Percentiles rank a stretch among this genome's conserved stretches.
Conservation (phyloP, 1,284 basidiomycete genomes). For the Mycosarcoma maydis region DNA sequence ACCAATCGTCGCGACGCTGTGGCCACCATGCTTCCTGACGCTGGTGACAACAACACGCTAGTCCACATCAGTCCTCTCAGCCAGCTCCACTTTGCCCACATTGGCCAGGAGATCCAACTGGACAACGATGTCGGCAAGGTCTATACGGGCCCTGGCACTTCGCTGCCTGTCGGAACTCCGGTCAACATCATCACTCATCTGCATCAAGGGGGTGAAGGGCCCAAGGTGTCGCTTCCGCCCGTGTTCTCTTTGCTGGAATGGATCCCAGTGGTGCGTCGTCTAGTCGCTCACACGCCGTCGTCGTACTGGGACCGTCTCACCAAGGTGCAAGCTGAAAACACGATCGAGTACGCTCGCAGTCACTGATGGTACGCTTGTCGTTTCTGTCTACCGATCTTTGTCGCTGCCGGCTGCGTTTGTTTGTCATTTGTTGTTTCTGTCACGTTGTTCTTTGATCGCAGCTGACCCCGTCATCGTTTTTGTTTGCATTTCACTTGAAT, state of each 20-base stretch:
- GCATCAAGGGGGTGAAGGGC: conserved; percentile 28
- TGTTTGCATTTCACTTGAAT: no score
- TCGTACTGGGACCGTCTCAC: conserved; percentile 42
- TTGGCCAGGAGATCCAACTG: conserved; percentile 48
- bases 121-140: conserved; percentile 20
- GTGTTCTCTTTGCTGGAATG: conserved; percentile 17
- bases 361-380: conserved; percentile 8
- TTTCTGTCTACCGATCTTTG: neutral
- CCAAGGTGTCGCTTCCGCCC: conserved; percentile 29
- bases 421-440: neutral
- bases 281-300: conserved; percentile 33
- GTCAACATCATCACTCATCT: conserved; percentile 46
- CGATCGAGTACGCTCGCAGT: conserved; percentile 14
- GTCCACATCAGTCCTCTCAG: conserved; percentile 36
- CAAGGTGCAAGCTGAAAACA: conserved; percentile 29
- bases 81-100: conserved; percentile 51
- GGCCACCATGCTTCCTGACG: conserved; percentile 42
- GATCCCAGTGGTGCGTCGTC: conserved; percentile 25
- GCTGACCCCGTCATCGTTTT: no score
- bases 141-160: conserved; percentile 44
- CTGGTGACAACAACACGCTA: conserved; percentile 35
- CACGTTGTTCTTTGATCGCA: no score
- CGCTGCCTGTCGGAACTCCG: conserved; percentile 26
- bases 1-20: conserved; percentile 46
- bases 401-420: no score